A percentile compares a stretch with the other conserved stretches of the same genome.
phyloP scores from a whole-genome alignment of 1,284 basidiomycete species.

The Chondrostereum purpureum region DNA sequence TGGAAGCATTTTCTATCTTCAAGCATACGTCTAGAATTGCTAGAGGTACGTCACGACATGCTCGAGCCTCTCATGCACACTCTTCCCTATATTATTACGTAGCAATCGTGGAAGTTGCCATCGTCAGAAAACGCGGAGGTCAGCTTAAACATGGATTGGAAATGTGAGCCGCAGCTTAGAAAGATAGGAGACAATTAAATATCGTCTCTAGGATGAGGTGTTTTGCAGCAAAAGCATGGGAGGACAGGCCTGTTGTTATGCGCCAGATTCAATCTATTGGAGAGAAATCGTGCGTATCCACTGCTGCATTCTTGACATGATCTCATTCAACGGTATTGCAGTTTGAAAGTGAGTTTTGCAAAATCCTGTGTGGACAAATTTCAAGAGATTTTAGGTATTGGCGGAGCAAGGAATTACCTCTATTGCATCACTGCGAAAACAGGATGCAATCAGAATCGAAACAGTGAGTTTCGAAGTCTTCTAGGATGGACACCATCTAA shows the following conservation, averaged over 20 bases:
- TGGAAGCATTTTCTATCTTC: slow-evolving; percentile 63
- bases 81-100: neutral
- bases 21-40: slow-evolving; percentile 63
- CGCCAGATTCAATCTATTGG: slow-evolving; percentile 78
- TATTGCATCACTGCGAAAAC: slow-evolving; percentile 48
- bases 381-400: slow-evolving; percentile 45
- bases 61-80: neutral
- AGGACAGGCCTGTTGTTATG: slow-evolving; percentile 72
- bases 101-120: slow-evolving; percentile 70
- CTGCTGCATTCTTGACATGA: slow-evolving; percentile 2
- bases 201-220: slow-evolving; percentile 53
- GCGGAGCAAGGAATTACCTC: slow-evolving; percentile 66
- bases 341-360: too few species aligned
- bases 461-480: slow-evolving; percentile 32
- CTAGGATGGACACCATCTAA: neutral
- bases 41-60: slow-evolving; percentile 37
- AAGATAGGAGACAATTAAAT: slow-evolving; percentile 8
- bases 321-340: slow-evolving; percentile 21
- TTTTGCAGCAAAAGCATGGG: slow-evolving; percentile 77
- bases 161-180: slow-evolving; percentile 38
- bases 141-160: slow-evolving; percentile 68
- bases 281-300: slow-evolving; percentile 68
- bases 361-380: too few species aligned
- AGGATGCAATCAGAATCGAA: slow-evolving; percentile 57
- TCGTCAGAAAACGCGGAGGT: slow-evolving; percentile 52